A percentile compares a stretch with the other conserved stretches of the same genome.
These are phyloP conservation scores for Neurospora sublineolata DNA, from an alignment of 495 filamentous ascomycete species.

Conservation along the genomic window DNA sequence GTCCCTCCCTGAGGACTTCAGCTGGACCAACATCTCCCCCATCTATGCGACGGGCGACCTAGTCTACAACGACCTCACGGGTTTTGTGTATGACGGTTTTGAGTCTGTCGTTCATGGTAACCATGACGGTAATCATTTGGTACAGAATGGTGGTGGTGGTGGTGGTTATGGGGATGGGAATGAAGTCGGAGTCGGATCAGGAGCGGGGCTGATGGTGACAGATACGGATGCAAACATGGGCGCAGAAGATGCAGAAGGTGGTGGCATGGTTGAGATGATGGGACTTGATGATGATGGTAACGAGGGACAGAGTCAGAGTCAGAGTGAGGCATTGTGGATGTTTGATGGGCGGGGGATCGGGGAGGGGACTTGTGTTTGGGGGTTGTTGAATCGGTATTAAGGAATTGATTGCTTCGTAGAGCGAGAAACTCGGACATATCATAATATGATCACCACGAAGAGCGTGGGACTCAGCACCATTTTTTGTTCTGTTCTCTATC, in stretches of 20 bases:
- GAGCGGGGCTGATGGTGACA: background rate
- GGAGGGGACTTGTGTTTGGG: constrained; percentile 40
- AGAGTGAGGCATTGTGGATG: constrained; percentile 1
- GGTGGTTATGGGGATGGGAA: background rate
- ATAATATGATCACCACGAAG: background rate
- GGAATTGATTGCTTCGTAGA: no score
- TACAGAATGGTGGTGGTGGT: background rate
- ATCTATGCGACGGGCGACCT: constrained; percentile 44
- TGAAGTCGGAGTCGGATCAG: background rate
- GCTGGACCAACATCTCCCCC: constrained; percentile 38
- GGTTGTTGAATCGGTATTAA: constrained; percentile 36
- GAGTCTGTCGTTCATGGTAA: background rate
- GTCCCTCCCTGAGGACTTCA: constrained; percentile 29
- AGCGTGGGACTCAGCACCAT: background rate
- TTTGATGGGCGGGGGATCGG: constrained; percentile 39
- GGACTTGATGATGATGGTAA: background rate
- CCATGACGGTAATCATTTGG: background rate
- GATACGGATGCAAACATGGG: background rate
- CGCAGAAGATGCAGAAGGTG: constrained; percentile 5
- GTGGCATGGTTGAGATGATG: constrained; percentile 7
- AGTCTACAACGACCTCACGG: constrained; percentile 38
- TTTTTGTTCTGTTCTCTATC: background rate
- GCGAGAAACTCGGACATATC: no score
- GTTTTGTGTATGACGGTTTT: constrained; percentile 14
- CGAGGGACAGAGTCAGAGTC: background rate